Percentiles rank a stretch among this genome's conserved stretches.
Evolutionary conservation across 2,329 filamentous ascomycete species (phyloP).

Genomic region (Penicillium sp.): DNA sequence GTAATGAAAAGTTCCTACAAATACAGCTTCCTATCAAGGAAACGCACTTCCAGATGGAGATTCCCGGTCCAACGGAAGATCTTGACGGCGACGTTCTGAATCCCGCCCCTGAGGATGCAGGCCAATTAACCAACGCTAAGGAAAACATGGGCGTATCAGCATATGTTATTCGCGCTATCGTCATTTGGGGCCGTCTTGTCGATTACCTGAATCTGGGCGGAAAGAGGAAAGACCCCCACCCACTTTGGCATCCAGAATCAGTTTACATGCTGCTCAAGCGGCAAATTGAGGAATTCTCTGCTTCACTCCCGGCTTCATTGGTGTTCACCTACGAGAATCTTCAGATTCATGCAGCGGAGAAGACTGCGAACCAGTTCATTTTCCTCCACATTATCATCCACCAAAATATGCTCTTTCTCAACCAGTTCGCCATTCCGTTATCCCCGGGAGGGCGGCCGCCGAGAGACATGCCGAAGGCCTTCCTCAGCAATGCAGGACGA

Average conservation of each 20-base stretch:
- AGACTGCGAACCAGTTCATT: constrained; percentile 84
- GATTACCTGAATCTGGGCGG: constrained; percentile 88
- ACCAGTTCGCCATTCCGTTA: constrained; percentile 74
- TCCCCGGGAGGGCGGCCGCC: constrained; percentile 62
- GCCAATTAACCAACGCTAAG: constrained; percentile 61
- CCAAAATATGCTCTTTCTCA: constrained; percentile 85
- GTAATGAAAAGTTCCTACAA: constrained; percentile 81
- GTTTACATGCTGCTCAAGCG: constrained; percentile 67
- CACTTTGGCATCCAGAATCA: constrained; percentile 81
- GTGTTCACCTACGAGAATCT: constrained; percentile 77
- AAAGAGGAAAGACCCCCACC: constrained; percentile 69
- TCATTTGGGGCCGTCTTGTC: constrained; percentile 85
- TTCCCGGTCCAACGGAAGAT: constrained; percentile 80
- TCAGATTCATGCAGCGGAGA: constrained; percentile 76
- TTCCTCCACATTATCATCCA: constrained; percentile 88
- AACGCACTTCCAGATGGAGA: constrained; percentile 83
- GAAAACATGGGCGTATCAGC: constrained; percentile 93
- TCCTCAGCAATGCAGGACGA: constrained; percentile 69
- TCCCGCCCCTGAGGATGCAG: constrained; percentile 59
- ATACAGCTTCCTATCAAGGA: constrained; percentile 91
- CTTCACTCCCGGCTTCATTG: constrained; percentile 66
- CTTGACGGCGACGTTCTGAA: constrained; percentile 68
- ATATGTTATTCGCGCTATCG: constrained; percentile 79
- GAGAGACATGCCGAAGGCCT: constrained; percentile 69
- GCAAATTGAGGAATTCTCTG: constrained; percentile 66